Percentiles rank a stretch among this genome's conserved stretches.
Conservation (phyloP, 2,329 filamentous ascomycete species). For the Phoma sp. region DNA sequence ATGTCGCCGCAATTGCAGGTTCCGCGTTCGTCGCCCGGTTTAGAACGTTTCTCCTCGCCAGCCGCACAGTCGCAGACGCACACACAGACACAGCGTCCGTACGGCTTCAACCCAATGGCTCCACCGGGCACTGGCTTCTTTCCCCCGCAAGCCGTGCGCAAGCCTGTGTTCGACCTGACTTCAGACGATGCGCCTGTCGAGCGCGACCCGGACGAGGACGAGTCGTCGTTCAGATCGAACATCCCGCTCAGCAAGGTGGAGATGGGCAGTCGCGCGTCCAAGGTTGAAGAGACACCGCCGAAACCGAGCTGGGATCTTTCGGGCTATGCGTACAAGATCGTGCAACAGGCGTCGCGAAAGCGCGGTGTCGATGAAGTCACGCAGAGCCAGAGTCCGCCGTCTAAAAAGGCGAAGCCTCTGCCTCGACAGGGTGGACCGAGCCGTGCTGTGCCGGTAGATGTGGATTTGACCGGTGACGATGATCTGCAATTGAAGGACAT, state of each 20-base stretch:
- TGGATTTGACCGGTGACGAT: constrained; percentile 32
- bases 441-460: constrained; percentile 43
- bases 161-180: constrained; percentile 48
- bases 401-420: constrained; percentile 34
- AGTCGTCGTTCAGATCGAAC: constrained; percentile 56
- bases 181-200: constrained; percentile 59
- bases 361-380: constrained; percentile 30
- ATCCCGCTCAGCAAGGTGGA: constrained; percentile 67
- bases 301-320: constrained; percentile 40
- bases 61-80: constrained; percentile 37
- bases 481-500: constrained; percentile 37
- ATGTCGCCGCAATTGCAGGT: constrained; percentile 70
- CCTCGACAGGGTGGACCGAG: constrained; percentile 41
- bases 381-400: constrained; percentile 20
- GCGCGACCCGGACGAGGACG: constrained; percentile 51
- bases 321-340: constrained; percentile 30
- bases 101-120: constrained; percentile 70
- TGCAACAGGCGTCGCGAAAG: constrained; percentile 31
- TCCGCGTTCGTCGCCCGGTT: constrained; percentile 81
- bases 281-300: constrained; percentile 45
- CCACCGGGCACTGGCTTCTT: constrained; percentile 76
- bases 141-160: constrained; percentile 51
- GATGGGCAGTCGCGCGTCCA: constrained; percentile 26
- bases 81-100: constrained; percentile 74
- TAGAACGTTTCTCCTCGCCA: constrained; percentile 48